Conservation (phyloP, 306 rosid species). For the Erythrophleum fordii region DNA sequence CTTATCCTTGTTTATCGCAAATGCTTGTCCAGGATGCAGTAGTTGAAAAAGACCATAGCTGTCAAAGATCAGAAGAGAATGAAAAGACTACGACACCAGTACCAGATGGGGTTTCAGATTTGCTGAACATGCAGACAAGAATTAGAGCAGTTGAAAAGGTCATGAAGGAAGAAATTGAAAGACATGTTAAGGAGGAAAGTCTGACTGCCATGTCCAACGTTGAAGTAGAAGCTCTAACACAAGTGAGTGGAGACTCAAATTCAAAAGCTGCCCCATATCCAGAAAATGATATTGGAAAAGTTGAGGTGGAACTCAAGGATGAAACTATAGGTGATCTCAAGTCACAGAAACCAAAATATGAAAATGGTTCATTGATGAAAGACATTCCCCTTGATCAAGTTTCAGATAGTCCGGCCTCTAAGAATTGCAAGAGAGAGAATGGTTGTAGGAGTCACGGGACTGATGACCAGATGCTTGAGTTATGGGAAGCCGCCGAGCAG, state of each 20-base stretch:
- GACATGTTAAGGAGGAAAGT: conserved; percentile 46
- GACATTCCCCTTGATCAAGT: conserved; percentile 91
- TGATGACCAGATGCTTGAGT: conserved; percentile 86
- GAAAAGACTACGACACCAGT: conserved; percentile 34
- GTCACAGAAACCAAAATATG: conserved; percentile 54
- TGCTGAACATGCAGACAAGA: conserved; percentile 65
- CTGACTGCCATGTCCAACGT: conserved; percentile 24
- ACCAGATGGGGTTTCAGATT: conserved; percentile 63
- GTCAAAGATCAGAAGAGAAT: conserved; percentile 43
- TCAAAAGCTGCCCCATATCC: conserved; percentile 27
- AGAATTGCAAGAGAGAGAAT: conserved; percentile 59
- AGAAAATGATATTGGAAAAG: conserved; percentile 42
- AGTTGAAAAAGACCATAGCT: conserved; percentile 43
- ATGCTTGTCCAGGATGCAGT: conserved; percentile 56
- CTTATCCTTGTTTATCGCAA: conserved; percentile 39
- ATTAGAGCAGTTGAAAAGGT: conserved; percentile 65
- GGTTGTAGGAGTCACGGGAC: conserved; percentile 42
- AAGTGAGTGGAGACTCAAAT: conserved; percentile 35
- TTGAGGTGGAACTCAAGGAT: conserved; percentile 34
- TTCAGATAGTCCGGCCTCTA: conserved; percentile 60
- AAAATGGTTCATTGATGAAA: conserved; percentile 68
- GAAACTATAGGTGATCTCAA: conserved; percentile 34
- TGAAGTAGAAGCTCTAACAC: conserved; percentile 32
- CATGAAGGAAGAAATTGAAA: conserved; percentile 62
- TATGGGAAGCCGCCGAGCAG: conserved; percentile 88